Evolutionary conservation across 805 yeast genomes (phyloP).

Genomic region (Priceomyces castillae): DNA sequence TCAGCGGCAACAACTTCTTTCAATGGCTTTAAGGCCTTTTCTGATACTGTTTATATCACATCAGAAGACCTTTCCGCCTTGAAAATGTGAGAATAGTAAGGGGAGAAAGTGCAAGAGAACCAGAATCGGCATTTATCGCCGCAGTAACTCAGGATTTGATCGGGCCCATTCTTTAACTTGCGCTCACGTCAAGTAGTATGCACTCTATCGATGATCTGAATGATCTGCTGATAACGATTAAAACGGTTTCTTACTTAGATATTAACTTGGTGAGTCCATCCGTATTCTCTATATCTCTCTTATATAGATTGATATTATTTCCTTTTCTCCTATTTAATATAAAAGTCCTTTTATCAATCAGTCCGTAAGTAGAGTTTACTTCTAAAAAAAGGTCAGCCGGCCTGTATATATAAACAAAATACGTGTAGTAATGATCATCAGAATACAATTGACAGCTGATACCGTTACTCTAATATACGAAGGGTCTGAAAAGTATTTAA

Average conservation of each 20-base stretch:
- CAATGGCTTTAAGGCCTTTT: slow-evolving; percentile 75
- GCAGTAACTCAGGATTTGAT: too few relatives aligned
- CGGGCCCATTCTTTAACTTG: too few relatives aligned
- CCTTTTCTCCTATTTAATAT: background rate
- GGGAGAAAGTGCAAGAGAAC: too few relatives aligned
- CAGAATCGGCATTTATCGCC: too few relatives aligned
- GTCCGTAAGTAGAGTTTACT: too few relatives aligned
- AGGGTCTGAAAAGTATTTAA: too few relatives aligned
- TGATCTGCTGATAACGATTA: background rate
- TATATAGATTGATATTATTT: background rate
- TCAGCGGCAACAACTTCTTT: slow-evolving; percentile 88
- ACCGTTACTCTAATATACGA: too few relatives aligned
- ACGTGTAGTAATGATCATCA: slow-evolving; percentile 1
- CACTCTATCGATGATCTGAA: background rate
- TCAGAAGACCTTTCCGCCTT: slow-evolving; percentile 11
- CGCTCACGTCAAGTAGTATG: too few relatives aligned
- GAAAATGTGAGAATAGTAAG: background rate
- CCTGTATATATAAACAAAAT: background rate
- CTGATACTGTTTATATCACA: slow-evolving; percentile 59
- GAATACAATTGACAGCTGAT: background rate
- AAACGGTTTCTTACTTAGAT: background rate
- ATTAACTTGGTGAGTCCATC: background rate
- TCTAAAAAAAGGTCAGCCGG: background rate
- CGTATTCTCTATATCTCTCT: background rate
- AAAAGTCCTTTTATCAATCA: too few relatives aligned